Evolutionary conservation across 1,284 basidiomycete genomes (phyloP).

Genomic region (Macrocybe sp.): DNA sequence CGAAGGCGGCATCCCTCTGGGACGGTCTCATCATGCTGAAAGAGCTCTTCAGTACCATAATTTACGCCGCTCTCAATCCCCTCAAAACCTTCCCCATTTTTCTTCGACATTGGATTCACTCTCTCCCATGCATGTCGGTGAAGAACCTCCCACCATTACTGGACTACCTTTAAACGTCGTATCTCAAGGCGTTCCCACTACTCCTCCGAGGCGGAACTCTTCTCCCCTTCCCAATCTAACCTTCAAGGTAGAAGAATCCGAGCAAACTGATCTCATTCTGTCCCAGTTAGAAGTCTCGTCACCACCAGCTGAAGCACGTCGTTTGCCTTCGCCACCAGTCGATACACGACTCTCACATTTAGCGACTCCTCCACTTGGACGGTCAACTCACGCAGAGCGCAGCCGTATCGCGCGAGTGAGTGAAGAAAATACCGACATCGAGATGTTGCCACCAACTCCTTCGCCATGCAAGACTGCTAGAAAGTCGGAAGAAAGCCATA

Average conservation of each 20-base stretch:
- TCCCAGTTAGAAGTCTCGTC: too few relatives aligned
- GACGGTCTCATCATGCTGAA: constrained; percentile 62
- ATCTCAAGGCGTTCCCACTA: constrained; percentile 26
- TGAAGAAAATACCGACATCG: constrained; percentile 36
- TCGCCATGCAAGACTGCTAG: constrained; percentile 42
- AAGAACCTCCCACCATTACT: constrained; percentile 7
- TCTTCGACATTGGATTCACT: neutral
- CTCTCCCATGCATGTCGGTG: constrained; percentile 13
- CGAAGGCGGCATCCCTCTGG: constrained; percentile 64
- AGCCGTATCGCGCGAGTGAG: constrained; percentile 32
- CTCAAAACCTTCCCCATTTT: constrained; percentile 14
- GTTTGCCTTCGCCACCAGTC: constrained; percentile 2
- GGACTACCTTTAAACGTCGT: constrained; percentile 1
- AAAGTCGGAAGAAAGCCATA: constrained; percentile 13
- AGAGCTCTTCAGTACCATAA: constrained; percentile 36
- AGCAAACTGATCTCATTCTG: too few relatives aligned
- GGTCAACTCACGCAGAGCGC: constrained; percentile 45
- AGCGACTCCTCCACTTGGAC: constrained; percentile 39
- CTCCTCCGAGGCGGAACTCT: constrained; percentile 24
- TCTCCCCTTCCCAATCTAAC: neutral
- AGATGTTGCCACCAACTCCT: constrained; percentile 56
- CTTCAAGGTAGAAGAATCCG: neutral
- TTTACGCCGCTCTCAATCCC: constrained; percentile 22
- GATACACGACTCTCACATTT: constrained; percentile 14
- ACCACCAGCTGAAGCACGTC: too few relatives aligned